Evolutionary conservation across 345 rosid genomes (phyloP).

Genomic region (Excoecaria agallocha): DNA sequence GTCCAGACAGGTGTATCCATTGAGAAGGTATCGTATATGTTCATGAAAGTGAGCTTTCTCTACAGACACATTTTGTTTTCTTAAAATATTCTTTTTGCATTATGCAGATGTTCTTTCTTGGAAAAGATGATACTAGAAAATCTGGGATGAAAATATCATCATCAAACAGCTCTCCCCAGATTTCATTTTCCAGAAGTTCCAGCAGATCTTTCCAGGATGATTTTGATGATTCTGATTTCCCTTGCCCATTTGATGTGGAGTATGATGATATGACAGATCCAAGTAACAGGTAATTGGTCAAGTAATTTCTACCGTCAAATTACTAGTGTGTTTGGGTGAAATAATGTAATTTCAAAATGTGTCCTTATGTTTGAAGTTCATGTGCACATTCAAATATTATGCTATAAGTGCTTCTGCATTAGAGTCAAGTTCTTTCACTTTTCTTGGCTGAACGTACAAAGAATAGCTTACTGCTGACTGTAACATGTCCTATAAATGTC

Average conservation of each 20-base stretch:
- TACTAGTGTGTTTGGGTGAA: neutral
- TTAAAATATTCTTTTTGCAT: constrained; percentile 9
- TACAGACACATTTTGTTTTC: constrained; percentile 5
- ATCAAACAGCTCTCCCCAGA: constrained; percentile 47
- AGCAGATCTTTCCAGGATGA: constrained; percentile 77
- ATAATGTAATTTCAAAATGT: neutral
- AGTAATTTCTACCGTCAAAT: neutral
- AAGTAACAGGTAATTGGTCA: constrained; percentile 57
- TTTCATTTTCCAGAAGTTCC: constrained; percentile 70
- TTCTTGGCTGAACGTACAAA: neutral
- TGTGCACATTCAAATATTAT: neutral
- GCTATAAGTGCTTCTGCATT: neutral
- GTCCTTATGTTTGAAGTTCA: neutral
- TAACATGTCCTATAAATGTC: neutral
- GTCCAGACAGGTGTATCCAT: constrained; percentile 38
- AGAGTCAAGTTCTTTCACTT: neutral
- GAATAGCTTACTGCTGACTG: neutral
- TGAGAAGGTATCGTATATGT: constrained; percentile 60
- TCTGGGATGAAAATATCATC: constrained; percentile 52
- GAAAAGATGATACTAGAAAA: constrained; percentile 55
- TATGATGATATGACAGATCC: constrained; percentile 58
- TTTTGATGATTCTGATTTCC: constrained; percentile 72
- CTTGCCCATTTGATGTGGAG: constrained; percentile 80
- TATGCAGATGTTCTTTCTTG: constrained; percentile 42
- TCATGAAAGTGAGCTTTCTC: constrained; percentile 1